A percentile compares a stretch with the other conserved stretches of the same genome.
Evolutionary conservation across 768 basidiomycete species (phyloP).

Genomic region (Rubroboletus satanas): DNA sequence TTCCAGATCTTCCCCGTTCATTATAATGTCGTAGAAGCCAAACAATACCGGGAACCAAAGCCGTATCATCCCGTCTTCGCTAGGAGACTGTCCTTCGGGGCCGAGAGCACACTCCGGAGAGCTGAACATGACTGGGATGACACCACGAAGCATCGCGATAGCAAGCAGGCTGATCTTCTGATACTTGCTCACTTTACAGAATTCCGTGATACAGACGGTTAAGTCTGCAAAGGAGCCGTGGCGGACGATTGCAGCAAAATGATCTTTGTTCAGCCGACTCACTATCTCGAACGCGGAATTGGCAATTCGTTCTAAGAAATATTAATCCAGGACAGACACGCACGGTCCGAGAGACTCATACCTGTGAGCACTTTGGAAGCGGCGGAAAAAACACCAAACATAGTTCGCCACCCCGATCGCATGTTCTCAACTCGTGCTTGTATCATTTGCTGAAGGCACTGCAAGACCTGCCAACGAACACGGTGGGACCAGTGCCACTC

Average conservation of each 20-base stretch:
- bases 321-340: background rate
- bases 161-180: slow-evolving; percentile 96
- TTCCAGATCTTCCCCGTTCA: slow-evolving; percentile 99
- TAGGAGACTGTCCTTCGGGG: slow-evolving; percentile 34
- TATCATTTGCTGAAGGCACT: slow-evolving; percentile 98
- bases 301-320: slow-evolving; percentile 71
- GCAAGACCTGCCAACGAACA: slow-evolving; percentile 64
- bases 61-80: slow-evolving; percentile 87
- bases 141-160: slow-evolving; percentile 91
- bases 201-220: slow-evolving; percentile 96
- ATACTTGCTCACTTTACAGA: slow-evolving; percentile 98
- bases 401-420: slow-evolving; percentile 97
- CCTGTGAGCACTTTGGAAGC: slow-evolving; percentile 91
- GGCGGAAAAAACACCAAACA: slow-evolving; percentile 98
- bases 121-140: slow-evolving; percentile 88
- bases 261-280: slow-evolving; percentile 82
- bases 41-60: slow-evolving; percentile 97
- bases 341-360: slow-evolving; percentile 29
- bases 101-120: slow-evolving; percentile 62
- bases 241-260: slow-evolving; percentile 86
- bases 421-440: slow-evolving; percentile 92
- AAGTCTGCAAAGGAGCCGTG: slow-evolving; percentile 95
- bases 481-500: background rate
- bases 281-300: slow-evolving; percentile 96
- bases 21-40: slow-evolving; percentile 99